phyloP scores from a whole-genome alignment of 179 eudicot genomes.

The Drosera spatulata region DNA sequence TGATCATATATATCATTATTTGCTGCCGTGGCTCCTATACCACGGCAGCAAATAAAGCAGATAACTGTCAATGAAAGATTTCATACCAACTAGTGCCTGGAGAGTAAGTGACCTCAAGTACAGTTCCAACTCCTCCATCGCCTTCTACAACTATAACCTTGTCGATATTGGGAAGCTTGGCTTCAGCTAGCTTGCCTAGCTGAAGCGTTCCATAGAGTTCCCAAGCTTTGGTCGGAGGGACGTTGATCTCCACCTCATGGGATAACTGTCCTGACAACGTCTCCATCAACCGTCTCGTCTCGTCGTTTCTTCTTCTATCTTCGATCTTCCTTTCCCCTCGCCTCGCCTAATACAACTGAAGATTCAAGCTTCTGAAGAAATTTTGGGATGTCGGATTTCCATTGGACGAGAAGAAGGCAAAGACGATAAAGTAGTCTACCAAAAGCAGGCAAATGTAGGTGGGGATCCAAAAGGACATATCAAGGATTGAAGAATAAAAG shows the following conservation, averaged over 20 bases:
- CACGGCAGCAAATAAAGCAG: not conserved
- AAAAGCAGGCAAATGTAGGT: no score
- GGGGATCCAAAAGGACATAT: no score
- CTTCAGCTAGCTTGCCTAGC: constrained; percentile 10
- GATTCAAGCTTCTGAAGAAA: no score
- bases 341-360: no score
- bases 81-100: constrained; percentile 15
- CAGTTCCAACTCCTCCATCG: constrained; percentile 32
- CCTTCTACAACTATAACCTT: constrained; percentile 27
- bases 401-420: no score
- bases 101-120: constrained; percentile 16
- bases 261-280: constrained; percentile 22
- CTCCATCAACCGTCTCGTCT: not conserved
- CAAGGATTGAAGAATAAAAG: no score
- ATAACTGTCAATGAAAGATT: not conserved
- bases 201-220: constrained; percentile 20
- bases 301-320: not conserved
- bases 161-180: constrained; percentile 10
- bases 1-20: no score
- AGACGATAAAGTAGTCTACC: no score
- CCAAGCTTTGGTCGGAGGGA: constrained; percentile 35
- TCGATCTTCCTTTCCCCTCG: not conserved
- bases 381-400: no score
- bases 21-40: no score
- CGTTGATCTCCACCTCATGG: constrained; percentile 23